Conservation (phyloP, 257 asterid genomes). For the Solanum chiquidenum region DNA sequence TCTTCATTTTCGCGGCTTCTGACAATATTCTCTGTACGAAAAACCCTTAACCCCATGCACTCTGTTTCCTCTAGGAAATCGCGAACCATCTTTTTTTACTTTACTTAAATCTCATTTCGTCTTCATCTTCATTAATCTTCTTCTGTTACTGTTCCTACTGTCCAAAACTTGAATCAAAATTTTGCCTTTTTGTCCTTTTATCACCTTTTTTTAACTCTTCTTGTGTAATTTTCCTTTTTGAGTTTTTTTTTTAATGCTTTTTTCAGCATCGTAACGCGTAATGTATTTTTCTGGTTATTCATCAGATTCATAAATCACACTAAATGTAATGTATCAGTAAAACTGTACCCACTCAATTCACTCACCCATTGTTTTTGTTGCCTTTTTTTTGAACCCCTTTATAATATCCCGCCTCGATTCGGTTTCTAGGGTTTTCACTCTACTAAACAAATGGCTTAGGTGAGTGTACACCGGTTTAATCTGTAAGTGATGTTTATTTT, state of each 20-base stretch:
- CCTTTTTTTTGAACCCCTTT: not conserved
- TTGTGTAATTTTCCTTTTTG: not conserved
- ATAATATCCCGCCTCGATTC: not conserved
- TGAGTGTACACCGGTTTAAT: not conserved
- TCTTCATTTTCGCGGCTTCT: not conserved
- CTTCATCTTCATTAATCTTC: not conserved
- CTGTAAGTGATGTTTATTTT: not conserved
- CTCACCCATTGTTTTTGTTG: not conserved
- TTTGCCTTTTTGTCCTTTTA: not conserved
- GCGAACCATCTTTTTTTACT: not conserved
- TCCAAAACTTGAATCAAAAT: not conserved
- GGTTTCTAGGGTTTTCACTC: not conserved
- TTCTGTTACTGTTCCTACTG: not conserved
- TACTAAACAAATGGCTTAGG: not conserved
- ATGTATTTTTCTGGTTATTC: not conserved
- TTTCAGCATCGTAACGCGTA: not conserved
- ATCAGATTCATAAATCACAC: not conserved
- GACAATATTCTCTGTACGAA: slow-evolving; percentile 1
- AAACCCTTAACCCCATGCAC: not conserved
- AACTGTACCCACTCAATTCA: not conserved
- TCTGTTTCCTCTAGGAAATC: not conserved
- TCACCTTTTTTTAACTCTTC: not conserved
- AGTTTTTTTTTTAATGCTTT: not conserved
- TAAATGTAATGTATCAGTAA: not conserved
- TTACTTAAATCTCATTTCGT: not conserved